A percentile compares a stretch with the other conserved stretches of the same genome.
Conservation (phyloP, 139 green algal genomes). For the Chlorella ohadii region DNA sequence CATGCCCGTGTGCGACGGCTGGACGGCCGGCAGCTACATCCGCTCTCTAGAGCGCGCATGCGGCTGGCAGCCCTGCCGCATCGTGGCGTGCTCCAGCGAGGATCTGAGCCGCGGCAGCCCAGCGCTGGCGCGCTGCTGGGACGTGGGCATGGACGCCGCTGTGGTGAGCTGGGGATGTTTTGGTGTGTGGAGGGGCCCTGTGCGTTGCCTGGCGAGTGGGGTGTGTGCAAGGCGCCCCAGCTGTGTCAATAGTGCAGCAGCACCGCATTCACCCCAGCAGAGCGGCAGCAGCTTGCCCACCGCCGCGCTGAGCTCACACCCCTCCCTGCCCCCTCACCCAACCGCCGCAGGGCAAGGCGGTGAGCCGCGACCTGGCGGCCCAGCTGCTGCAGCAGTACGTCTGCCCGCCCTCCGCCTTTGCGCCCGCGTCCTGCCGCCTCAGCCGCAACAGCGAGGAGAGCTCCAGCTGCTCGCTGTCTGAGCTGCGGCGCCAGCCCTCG, state of each 20-base stretch:
- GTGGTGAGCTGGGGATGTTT: not conserved
- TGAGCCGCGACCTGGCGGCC: not conserved
- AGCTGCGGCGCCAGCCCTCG: not conserved
- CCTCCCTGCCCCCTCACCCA: no score
- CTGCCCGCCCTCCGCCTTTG: not conserved
- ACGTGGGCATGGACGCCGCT: not conserved
- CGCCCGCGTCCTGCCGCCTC: not conserved
- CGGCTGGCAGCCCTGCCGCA: not conserved
- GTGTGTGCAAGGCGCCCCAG: no score
- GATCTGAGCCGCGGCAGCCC: not conserved
- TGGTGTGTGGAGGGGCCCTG: no score
- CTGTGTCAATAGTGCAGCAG: no score
- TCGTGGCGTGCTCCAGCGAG: not conserved
- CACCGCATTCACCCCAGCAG: no score
- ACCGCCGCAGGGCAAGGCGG: constrained; percentile 9
- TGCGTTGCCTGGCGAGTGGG: no score
- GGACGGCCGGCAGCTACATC: constrained; percentile 7
- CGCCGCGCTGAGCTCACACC: no score
- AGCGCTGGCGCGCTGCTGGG: not conserved
- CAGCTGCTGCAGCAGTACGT: constrained; percentile 7
- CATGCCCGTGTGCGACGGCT: constrained; percentile 5
- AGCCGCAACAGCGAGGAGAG: not conserved
- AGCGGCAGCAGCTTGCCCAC: no score
- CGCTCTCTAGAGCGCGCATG: not conserved
- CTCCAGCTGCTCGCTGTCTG: not conserved